These are phyloP conservation scores for Plasmodium falciparum DNA, from an alignment of 169 alveolate species.

Conservation along the genomic window DNA sequence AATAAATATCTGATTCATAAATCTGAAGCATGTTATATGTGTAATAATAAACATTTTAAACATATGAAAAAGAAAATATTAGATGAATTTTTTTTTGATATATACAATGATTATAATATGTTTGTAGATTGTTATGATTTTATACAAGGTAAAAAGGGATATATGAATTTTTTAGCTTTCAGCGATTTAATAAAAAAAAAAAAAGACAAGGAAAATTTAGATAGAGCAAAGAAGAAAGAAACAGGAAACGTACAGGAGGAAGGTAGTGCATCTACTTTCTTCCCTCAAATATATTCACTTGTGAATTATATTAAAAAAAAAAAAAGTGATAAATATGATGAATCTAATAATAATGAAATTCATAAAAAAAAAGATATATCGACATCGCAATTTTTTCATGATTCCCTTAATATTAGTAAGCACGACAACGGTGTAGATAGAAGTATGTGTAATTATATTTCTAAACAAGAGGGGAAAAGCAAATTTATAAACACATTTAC, in stretches of 20 bases:
- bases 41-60: slow-evolving; percentile 14
- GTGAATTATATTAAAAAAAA: no score
- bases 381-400: background rate
- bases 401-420: background rate
- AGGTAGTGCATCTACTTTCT: no score
- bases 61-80: slow-evolving; percentile 29
- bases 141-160: background rate
- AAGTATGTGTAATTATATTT: background rate
- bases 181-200: slow-evolving; percentile 16
- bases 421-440: background rate
- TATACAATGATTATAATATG: slow-evolving; percentile 39
- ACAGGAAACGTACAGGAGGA: background rate
- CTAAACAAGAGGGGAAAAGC: background rate
- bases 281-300: no score
- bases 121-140: slow-evolving; percentile 30
- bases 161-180: slow-evolving; percentile 27
- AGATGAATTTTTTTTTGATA: slow-evolving; percentile 70
- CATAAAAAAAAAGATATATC: background rate
- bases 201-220: background rate
- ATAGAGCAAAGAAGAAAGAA: background rate
- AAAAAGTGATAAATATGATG: background rate
- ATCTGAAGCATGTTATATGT: slow-evolving; percentile 22
- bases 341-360: background rate
- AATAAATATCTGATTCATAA: slow-evolving; percentile 17
- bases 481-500: background rate